Evolutionary conservation across 148 eudicot species (phyloP), one percentile per base, ranked within the genome.

Genomic region (Camellia granthamiana): DNA sequence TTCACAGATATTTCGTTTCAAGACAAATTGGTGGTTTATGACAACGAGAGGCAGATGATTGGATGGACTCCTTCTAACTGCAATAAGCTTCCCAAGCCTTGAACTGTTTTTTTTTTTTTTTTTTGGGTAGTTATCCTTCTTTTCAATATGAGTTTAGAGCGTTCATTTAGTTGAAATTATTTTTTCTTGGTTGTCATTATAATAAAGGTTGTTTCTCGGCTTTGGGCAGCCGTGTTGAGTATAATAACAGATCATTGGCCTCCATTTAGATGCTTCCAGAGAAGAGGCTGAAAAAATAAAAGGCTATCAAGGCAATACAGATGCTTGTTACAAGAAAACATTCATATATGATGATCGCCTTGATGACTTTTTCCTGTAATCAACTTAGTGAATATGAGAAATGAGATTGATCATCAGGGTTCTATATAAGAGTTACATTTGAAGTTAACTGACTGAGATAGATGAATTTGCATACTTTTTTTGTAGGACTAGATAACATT

Each of bases 1-100:
- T 68, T 56, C 6, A 2, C 68, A 81, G 83, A 81, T 47, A 58
- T 81, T 55, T 75, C 83, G 1, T 14, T 81, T 67, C 65, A 23
- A 56, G 79, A 81, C 79, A 81, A 81, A 67, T 43, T 75, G 56
- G 79, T 81, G 63, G 83, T 81, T 67, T 81, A 81, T 30, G 83
- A 81, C 83, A 75, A 75, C 41, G 83, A 75, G 12, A 81, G 67
- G 23, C 55, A 52, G 15, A 67, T 13, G 78, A 58, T 75, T 10
- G 83, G 79, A 46, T 80, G 83, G 83, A 47, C 73, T 64, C 42
- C 83, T 74, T 41, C 49, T 8, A 64, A 21, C 42, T 80, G 83
- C 74, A 55, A 67, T 55, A 16, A 15, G 44, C 46, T 56, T 66
- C 59, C 70, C 42, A 13, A 75, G 74, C 21, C 52, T 44, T 75